Percentiles rank a stretch among this genome's conserved stretches.
These are phyloP conservation scores for Trifolium dubium DNA, from an alignment of 306 rosid genomes.

Conservation along the genomic window DNA sequence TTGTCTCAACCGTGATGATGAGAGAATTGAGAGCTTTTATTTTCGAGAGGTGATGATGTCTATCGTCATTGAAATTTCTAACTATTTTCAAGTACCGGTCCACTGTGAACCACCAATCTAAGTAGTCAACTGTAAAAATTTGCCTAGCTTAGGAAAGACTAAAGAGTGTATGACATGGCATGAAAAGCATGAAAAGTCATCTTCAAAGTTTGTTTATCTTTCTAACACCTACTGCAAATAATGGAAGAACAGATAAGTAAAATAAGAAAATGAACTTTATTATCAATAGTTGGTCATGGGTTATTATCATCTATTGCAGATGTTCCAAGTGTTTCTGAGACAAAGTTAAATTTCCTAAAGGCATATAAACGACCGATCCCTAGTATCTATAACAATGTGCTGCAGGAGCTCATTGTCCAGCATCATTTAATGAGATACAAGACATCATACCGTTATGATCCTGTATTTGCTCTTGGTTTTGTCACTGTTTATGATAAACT, in stretches of 20 bases:
- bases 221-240: neutral
- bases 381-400: slow-evolving; percentile 78
- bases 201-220: slow-evolving; percentile 33
- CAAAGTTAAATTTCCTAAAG: slow-evolving; percentile 82
- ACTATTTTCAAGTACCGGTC: neutral
- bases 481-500: slow-evolving; percentile 88
- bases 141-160: neutral
- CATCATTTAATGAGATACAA: slow-evolving; percentile 89
- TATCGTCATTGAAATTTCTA: neutral
- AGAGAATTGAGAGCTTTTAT: neutral
- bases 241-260: neutral
- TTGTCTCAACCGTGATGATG: neutral
- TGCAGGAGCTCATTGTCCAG: slow-evolving; percentile 93
- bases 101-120: neutral
- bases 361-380: slow-evolving; percentile 88
- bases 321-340: slow-evolving; percentile 63
- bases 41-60: neutral
- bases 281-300: slow-evolving; percentile 22
- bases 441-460: slow-evolving; percentile 78
- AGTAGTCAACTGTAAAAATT: too few relatives aligned
- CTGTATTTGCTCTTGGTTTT: slow-evolving; percentile 90
- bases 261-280: neutral
- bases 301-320: slow-evolving; percentile 39
- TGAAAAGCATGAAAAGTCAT: too few relatives aligned
- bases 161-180: slow-evolving; percentile 13